Percentiles rank a stretch among this genome's conserved stretches.
Conservation (phyloP, 2,329 filamentous ascomycete species). For the Cladosporium colombiae region DNA sequence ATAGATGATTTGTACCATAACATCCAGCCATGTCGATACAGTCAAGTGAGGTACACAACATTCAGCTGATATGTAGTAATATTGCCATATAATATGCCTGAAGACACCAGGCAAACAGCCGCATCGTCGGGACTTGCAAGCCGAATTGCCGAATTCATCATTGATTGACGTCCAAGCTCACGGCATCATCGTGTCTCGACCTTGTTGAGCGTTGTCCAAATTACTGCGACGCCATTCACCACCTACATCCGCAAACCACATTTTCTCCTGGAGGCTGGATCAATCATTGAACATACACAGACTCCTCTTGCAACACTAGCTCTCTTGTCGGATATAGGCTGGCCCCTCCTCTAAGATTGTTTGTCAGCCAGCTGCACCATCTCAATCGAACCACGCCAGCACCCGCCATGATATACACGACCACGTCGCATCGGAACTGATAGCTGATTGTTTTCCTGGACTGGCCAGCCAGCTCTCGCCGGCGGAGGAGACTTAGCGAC, state of each 20-base stretch:
- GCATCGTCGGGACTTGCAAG: background rate
- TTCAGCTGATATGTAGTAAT: background rate
- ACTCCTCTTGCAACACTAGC: background rate
- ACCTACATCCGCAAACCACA: background rate
- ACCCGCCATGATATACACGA: slow-evolving; percentile 10
- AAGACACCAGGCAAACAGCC: background rate
- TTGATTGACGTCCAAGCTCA: background rate
- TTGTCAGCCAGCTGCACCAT: background rate
- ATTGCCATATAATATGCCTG: background rate
- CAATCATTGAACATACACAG: background rate
- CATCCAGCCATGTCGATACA: background rate
- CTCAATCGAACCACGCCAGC: background rate
- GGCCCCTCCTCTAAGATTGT: background rate
- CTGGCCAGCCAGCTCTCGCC: background rate
- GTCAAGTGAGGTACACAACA: background rate
- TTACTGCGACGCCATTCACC: background rate
- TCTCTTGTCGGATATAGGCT: background rate
- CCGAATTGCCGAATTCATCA: slow-evolving; percentile 6
- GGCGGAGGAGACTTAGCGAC: background rate
- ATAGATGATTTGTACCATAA: slow-evolving; percentile 18
- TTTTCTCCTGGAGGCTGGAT: background rate
- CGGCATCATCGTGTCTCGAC: background rate
- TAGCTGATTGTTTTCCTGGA: background rate
- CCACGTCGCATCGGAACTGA: slow-evolving; percentile 1
- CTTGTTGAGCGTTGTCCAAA: background rate